Base-by-base conservation (phyloP, 2,329 filamentous ascomycete species). In the Arachnomyces sp. region DNA sequence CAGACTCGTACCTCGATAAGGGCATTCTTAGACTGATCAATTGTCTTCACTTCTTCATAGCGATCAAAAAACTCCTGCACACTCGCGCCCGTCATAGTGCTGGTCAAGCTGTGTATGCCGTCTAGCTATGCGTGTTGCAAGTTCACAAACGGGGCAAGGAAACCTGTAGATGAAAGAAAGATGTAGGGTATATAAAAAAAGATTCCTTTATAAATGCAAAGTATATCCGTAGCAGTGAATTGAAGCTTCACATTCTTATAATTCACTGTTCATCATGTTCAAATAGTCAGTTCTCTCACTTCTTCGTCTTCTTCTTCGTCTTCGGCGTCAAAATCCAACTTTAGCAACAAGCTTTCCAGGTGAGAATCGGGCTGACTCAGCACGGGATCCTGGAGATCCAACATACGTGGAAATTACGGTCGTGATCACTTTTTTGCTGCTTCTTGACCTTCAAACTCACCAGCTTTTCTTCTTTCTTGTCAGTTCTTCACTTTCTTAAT, bases 1-100 rank as follows among this genome's bases (percentile, higher is more conserved):
- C 17, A 28, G 17, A 7, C 11, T 39, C 40, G 29, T 58, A 71
- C 68, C 56, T 71, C 65, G 44, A 72, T 71, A 33, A 72, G 56
- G 37, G 60, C 58, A 51, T 71, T 66, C 48, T 70, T 71, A 40
- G 61, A 60, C 34, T 69, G 58, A 46, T 72, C 68, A 42, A 67
- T 51, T 18, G 58, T 51, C 40, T 61, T 61, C 40, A 71, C 46
- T 43, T 65, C 59, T 44, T 65, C 61, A 56, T 66, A 70, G 49
- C 67, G 65, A 44, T 68, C 58, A 30, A 60, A 50, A 43, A 59
- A 62, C 37, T 54, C 55, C 36, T 54, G 51, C 31, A 58, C 53
- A 31, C 56, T 54, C 53, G 63, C 58, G 40, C 44, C 54, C 41
- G 43, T 46, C 43, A 49, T 55, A 36, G 39, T 45, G 33, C 14